A percentile compares a stretch with the other conserved stretches of the same genome.
These are phyloP conservation scores for Ophiostoma sp. DNA, from an alignment of 2,329 filamentous ascomycete species.

Conservation along the genomic window DNA sequence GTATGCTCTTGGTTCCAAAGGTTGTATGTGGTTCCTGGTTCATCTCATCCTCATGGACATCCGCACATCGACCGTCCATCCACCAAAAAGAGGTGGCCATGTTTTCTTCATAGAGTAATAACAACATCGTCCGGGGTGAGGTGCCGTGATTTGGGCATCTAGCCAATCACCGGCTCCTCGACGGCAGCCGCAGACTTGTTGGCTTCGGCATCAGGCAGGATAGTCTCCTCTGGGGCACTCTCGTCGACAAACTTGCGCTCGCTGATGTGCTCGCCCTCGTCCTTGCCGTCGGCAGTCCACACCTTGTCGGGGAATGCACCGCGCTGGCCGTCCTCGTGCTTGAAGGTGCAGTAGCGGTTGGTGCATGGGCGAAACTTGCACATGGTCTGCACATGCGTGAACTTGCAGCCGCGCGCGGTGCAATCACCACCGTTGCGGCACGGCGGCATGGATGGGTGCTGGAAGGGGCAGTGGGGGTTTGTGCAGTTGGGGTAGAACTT, in stretches of 20 bases:
- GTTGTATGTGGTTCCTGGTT: not conserved
- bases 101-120: not conserved
- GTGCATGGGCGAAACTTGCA: slow-evolving; percentile 91
- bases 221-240: slow-evolving; percentile 61
- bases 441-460: slow-evolving; percentile 77
- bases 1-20: not conserved
- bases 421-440: slow-evolving; percentile 92
- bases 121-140: not conserved
- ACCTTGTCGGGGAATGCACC: slow-evolving; percentile 83
- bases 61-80: not conserved
- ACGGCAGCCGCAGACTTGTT: not conserved
- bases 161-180: slow-evolving; percentile 8
- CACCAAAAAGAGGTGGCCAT: not conserved
- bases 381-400: slow-evolving; percentile 75
- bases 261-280: slow-evolving; percentile 58
- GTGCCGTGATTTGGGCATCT: not conserved
- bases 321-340: slow-evolving; percentile 86
- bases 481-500: slow-evolving; percentile 89
- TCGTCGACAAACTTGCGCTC: slow-evolving; percentile 83
- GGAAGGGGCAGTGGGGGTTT: slow-evolving; percentile 81
- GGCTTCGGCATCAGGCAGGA: slow-evolving; percentile 48
- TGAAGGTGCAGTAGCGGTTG: slow-evolving; percentile 81
- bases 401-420: slow-evolving; percentile 75
- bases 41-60: slow-evolving; percentile 2
- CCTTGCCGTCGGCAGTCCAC: slow-evolving; percentile 63